Evolutionary conservation across 495 filamentous ascomycete genomes (phyloP).

Genomic region (Trichoderma asperelloides): DNA sequence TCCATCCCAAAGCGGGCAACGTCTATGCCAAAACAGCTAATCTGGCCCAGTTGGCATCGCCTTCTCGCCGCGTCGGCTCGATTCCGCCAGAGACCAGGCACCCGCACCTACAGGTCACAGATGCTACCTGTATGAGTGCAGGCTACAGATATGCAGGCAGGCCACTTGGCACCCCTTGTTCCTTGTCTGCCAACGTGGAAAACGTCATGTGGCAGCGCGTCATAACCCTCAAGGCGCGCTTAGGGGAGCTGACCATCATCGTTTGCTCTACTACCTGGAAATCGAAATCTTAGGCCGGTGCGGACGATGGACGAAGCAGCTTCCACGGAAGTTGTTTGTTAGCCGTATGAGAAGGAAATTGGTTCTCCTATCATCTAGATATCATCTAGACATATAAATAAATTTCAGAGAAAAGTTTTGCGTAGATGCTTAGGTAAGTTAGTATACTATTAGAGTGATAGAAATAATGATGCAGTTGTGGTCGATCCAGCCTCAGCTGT

Average conservation of each 20-base stretch:
- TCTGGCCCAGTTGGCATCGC: slow-evolving; percentile 3
- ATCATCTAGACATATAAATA: background rate
- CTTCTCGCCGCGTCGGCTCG: slow-evolving; percentile 7
- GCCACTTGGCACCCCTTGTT: slow-evolving; percentile 8
- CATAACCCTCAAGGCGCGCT: background rate
- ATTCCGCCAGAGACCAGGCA: slow-evolving; percentile 8
- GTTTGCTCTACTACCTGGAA: background rate
- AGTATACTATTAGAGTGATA: background rate
- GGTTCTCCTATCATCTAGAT: background rate
- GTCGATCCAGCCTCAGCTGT: background rate
- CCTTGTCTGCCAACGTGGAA: slow-evolving; percentile 5
- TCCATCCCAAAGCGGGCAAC: slow-evolving; percentile 3
- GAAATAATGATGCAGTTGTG: background rate
- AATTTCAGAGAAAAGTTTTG: background rate
- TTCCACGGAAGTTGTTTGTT: background rate
- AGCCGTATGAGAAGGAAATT: background rate
- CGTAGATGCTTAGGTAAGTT: background rate
- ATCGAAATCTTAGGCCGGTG: background rate
- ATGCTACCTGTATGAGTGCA: background rate
- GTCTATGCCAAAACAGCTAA: background rate
- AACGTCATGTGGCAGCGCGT: slow-evolving; percentile 8
- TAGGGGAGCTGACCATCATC: slow-evolving; percentile 1
- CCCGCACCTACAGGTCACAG: background rate
- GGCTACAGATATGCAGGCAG: slow-evolving; percentile 6
- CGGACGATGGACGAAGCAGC: background rate